A percentile compares a stretch with the other conserved stretches of the same genome.
Conservation (phyloP, 1,139 yeast species). For the Taphrina deformans region DNA sequence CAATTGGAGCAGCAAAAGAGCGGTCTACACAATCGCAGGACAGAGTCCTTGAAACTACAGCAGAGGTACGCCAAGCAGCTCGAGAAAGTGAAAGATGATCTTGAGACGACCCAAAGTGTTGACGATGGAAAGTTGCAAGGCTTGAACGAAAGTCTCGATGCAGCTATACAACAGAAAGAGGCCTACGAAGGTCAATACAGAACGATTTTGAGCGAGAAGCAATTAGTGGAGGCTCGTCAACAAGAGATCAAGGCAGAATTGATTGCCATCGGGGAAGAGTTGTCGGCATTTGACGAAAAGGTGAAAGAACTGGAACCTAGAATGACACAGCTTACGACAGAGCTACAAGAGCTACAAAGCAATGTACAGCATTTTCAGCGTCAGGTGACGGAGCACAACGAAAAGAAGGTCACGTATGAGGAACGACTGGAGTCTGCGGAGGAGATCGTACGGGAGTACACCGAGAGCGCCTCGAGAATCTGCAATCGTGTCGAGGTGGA, state of each 20-base stretch:
- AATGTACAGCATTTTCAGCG: conserved; percentile 12
- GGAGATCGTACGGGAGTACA: not conserved
- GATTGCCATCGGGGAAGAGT: conserved; percentile 42
- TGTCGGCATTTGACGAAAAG: conserved; percentile 40
- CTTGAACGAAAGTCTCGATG: conserved; percentile 17
- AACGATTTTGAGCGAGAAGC: conserved; percentile 21
- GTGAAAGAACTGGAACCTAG: conserved; percentile 38
- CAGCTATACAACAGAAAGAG: conserved; percentile 15
- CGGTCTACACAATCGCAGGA: conserved; percentile 1
- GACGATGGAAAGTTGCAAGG: conserved; percentile 30
- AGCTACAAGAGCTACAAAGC: conserved; percentile 34
- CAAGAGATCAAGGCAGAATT: conserved; percentile 37
- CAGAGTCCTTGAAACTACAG: conserved; percentile 1
- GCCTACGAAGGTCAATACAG: conserved; percentile 19
- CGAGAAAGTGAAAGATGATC: conserved; percentile 15
- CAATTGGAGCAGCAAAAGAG: not conserved
- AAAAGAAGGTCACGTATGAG: not conserved
- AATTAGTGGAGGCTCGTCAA: conserved; percentile 1
- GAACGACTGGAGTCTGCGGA: not conserved
- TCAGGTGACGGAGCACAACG: conserved; percentile 1
- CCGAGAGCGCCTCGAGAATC: conserved; percentile 13
- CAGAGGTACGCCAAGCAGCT: conserved; percentile 10
- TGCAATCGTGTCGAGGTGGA: conserved; percentile 33
- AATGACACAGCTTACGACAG: conserved; percentile 38
- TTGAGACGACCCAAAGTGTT: conserved; percentile 14